Evolutionary conservation across 2,329 filamentous ascomycete species (phyloP).

Genomic region (Colletotrichum lentis): DNA sequence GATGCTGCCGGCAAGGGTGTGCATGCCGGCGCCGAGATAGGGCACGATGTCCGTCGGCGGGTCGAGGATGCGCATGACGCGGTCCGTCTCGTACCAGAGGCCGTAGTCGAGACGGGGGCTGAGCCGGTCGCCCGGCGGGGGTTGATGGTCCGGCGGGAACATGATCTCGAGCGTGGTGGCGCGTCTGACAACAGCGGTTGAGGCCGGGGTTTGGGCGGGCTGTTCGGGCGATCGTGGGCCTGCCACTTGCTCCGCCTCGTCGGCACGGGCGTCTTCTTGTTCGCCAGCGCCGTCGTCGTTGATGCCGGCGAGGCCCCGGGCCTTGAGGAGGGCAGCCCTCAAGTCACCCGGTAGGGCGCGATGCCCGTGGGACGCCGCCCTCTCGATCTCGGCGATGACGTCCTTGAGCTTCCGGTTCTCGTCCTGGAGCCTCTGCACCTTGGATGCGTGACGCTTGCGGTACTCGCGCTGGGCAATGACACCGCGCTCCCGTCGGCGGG

Average conservation of each 20-base stretch:
- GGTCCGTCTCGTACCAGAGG: slow-evolving; percentile 33
- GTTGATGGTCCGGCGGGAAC: background rate
- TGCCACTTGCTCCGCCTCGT: too few species aligned
- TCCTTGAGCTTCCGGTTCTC: slow-evolving; percentile 38
- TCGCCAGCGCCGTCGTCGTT: background rate
- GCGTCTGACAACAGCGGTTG: background rate
- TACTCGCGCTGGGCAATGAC: slow-evolving; percentile 41
- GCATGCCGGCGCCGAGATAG: slow-evolving; percentile 23
- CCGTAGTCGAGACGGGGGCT: slow-evolving; percentile 37
- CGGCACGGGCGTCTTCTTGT: background rate
- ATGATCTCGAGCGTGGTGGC: accelerated
- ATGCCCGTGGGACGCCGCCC: background rate
- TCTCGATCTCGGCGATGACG: slow-evolving; percentile 25
- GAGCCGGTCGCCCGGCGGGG: background rate
- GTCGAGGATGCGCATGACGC: slow-evolving; percentile 27
- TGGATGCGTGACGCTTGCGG: slow-evolving; percentile 40
- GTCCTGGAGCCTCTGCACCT: slow-evolving; percentile 38
- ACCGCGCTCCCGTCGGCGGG: slow-evolving; percentile 38
- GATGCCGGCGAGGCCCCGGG: slow-evolving; percentile 19
- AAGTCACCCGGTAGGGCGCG: background rate
- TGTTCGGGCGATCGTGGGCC: background rate
- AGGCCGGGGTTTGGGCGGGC: background rate
- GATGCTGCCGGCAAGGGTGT: slow-evolving; percentile 33
- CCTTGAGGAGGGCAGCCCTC: background rate
- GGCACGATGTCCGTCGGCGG: slow-evolving; percentile 21